Percentiles rank a stretch among this genome's conserved stretches.
phyloP scores from a whole-genome alignment of 2,329 filamentous ascomycete genomes.

The Dactylellina cionopaga region DNA sequence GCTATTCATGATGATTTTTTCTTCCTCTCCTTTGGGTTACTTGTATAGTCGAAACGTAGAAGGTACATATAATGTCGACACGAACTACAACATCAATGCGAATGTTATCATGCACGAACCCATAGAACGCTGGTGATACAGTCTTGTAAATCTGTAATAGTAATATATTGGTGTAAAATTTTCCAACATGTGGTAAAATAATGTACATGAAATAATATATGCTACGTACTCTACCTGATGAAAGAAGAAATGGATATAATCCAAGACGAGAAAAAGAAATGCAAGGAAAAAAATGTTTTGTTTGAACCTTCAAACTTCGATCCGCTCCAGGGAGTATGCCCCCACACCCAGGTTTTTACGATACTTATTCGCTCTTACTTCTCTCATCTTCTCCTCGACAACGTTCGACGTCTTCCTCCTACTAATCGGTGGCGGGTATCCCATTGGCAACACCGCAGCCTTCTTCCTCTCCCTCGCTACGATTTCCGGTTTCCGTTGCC shows the following conservation, averaged over 20 bases:
- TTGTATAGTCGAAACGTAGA: background rate
- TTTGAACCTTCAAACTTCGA: conserved; percentile 28
- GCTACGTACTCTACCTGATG: conserved; percentile 3
- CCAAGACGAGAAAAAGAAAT: background rate
- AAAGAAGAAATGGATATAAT: background rate
- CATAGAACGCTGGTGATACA: no score
- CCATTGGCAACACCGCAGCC: conserved; percentile 47
- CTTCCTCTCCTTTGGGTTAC: no score
- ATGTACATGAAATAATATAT: conserved; percentile 28
- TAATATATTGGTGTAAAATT: no score
- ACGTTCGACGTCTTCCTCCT: conserved; percentile 57
- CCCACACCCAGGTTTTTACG: conserved; percentile 45
- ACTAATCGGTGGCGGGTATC: conserved; percentile 36
- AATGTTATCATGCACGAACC: no score
- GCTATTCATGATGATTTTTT: background rate
- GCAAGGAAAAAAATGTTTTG: background rate
- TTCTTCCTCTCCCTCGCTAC: conserved; percentile 39
- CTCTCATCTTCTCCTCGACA: conserved; percentile 27
- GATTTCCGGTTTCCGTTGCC: conserved; percentile 46
- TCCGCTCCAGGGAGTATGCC: conserved; percentile 49
- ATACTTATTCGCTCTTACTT: conserved; percentile 39
- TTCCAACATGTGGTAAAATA: no score
- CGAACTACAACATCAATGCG: no score
- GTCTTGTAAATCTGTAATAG: no score
- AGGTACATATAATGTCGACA: background rate